Conservation (phyloP, 140 eudicot species). For the Flaveria floridana region DNA sequence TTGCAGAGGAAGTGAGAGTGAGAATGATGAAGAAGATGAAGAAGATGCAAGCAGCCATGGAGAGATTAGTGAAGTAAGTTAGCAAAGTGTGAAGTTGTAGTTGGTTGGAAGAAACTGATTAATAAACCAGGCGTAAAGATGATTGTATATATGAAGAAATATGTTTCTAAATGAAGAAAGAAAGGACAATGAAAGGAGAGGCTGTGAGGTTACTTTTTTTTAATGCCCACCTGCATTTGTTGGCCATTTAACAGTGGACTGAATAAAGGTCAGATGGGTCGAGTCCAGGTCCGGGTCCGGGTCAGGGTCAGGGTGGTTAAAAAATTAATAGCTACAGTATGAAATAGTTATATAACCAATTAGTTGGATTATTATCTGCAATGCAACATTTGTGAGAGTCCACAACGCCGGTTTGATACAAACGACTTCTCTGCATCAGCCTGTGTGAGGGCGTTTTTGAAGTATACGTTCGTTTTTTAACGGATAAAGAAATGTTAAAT, state of each 20-base stretch:
- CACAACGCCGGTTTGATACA: background rate
- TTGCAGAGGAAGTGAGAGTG: slow-evolving; percentile 6
- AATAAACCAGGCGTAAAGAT: background rate
- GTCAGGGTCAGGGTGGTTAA: slow-evolving; percentile 13
- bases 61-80: slow-evolving; percentile 16
- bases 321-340: background rate
- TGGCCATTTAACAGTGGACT: slow-evolving; percentile 29
- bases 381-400: background rate
- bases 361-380: slow-evolving; percentile 6
- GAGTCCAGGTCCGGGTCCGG: slow-evolving; percentile 15
- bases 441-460: background rate
- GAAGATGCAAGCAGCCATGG: slow-evolving; percentile 37
- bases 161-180: slow-evolving; percentile 13
- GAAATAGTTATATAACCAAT: background rate
- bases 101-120: slow-evolving; percentile 36
- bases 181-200: slow-evolving; percentile 32
- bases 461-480: background rate
- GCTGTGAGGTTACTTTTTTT: slow-evolving; percentile 23
- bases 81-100: slow-evolving; percentile 34
- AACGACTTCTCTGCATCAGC: background rate
- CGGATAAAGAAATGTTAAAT: slow-evolving; percentile 7
- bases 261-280: slow-evolving; percentile 12
- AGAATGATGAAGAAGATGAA: slow-evolving; percentile 33
- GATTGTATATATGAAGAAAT: slow-evolving; percentile 22
- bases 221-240: slow-evolving; percentile 41